These are phyloP conservation scores for Corylus heterophylla DNA, from an alignment of 306 rosid species.

Conservation along the genomic window DNA sequence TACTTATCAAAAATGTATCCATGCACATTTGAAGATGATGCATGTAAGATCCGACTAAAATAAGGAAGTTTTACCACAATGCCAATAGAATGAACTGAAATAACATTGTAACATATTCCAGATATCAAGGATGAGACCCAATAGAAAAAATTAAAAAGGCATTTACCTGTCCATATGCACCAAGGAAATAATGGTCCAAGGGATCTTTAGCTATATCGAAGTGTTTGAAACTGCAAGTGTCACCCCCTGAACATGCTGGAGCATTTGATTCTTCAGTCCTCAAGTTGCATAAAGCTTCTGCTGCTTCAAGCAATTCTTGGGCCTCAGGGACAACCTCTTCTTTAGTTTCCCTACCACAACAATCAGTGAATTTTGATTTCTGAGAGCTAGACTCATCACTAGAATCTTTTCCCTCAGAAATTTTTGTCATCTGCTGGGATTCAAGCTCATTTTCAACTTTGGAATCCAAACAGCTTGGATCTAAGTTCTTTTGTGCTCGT, in stretches of 20 bases:
- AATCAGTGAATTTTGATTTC: slow-evolving; percentile 36
- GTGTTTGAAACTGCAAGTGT: slow-evolving; percentile 65
- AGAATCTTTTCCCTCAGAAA: slow-evolving; percentile 35
- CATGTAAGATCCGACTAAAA: not conserved
- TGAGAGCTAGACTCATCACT: slow-evolving; percentile 56
- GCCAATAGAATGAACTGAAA: not conserved
- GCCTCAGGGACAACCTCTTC: slow-evolving; percentile 39
- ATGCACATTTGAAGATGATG: not conserved
- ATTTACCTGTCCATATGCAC: slow-evolving; percentile 82
- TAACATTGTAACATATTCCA: not conserved
- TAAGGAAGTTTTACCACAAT: not conserved
- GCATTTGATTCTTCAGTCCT: slow-evolving; percentile 44
- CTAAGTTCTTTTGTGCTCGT: slow-evolving; percentile 62
- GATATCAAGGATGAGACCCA: not conserved
- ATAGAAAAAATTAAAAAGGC: slow-evolving; percentile 2
- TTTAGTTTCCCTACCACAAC: slow-evolving; percentile 34
- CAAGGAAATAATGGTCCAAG: slow-evolving; percentile 76
- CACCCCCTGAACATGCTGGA: slow-evolving; percentile 42
- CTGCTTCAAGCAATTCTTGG: slow-evolving; percentile 45
- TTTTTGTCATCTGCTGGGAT: slow-evolving; percentile 33
- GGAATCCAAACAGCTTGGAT: slow-evolving; percentile 46
- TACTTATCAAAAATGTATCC: not conserved
- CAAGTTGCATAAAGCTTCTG: slow-evolving; percentile 43
- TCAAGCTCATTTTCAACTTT: slow-evolving; percentile 45
- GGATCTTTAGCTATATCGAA: slow-evolving; percentile 90